These are phyloP conservation scores for Boletus bicolor DNA, from an alignment of 768 basidiomycete species.

Conservation along the genomic window DNA sequence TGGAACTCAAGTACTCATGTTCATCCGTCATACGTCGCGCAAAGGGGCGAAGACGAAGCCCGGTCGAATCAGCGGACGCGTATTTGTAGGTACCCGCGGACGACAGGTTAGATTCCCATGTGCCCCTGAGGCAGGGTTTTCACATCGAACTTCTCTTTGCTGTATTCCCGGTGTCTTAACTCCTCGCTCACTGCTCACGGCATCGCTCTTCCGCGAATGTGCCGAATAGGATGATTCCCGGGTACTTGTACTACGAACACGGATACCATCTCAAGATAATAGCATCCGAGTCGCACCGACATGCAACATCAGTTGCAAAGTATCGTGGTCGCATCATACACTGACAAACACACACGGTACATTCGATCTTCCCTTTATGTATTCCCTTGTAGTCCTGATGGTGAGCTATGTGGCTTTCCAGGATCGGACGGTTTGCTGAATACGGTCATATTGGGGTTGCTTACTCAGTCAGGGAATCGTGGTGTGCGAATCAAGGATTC, in stretches of 20 bases:
- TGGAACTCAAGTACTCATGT: background rate
- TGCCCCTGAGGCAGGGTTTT: background rate
- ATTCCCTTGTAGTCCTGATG: background rate
- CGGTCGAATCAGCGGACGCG: background rate
- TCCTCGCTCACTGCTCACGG: background rate
- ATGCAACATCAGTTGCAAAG: constrained; percentile 1
- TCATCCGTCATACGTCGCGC: background rate
- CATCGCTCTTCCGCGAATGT: background rate
- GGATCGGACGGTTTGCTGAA: background rate
- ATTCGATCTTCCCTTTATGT: background rate
- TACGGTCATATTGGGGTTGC: constrained; percentile 2
- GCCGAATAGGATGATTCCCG: background rate
- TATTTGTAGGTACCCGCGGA: background rate
- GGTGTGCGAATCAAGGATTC: background rate
- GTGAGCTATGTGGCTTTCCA: background rate
- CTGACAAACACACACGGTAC: background rate
- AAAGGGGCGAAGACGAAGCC: too few species aligned
- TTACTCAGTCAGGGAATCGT: background rate
- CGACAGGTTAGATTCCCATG: background rate
- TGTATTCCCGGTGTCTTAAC: background rate
- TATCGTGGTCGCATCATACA: background rate
- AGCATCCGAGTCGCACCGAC: background rate
- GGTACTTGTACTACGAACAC: background rate
- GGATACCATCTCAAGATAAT: background rate
- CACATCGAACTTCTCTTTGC: background rate